Conservation (phyloP, 495 filamentous ascomycete genomes). For the Melanomma pulvis-pyrius region DNA sequence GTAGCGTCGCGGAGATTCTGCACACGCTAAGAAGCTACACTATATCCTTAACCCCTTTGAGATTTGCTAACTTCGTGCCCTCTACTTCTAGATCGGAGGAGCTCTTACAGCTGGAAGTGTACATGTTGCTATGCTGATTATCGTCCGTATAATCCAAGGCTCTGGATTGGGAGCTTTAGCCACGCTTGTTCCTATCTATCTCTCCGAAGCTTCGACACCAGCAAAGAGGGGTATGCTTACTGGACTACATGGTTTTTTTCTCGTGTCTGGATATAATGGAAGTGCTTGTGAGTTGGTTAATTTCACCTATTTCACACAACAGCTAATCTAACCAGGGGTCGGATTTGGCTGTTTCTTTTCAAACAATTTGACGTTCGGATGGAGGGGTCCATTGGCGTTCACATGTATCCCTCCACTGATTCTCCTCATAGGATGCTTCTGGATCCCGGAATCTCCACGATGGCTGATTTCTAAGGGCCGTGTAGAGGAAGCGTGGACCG, state of each 20-base stretch:
- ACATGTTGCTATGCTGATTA: constrained; percentile 41
- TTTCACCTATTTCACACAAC: too few species aligned
- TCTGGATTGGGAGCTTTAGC: constrained; percentile 46
- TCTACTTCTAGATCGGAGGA: too few species aligned
- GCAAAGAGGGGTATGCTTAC: constrained; percentile 51
- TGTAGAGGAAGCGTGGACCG: constrained; percentile 53
- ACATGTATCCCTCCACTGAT: constrained; percentile 60
- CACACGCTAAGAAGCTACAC: too few species aligned
- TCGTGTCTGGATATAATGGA: constrained; percentile 58
- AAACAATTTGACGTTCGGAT: constrained; percentile 52
- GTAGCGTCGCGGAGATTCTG: too few species aligned
- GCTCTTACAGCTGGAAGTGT: constrained; percentile 40
- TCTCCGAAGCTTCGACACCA: constrained; percentile 49
- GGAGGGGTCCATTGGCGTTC: constrained; percentile 60
- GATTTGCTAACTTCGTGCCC: too few species aligned
- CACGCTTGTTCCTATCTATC: constrained; percentile 49
- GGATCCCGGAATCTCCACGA: constrained; percentile 66
- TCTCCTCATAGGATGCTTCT: constrained; percentile 55
- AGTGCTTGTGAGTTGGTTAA: too few species aligned
- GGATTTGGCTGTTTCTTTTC: constrained; percentile 68
- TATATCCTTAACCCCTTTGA: too few species aligned
- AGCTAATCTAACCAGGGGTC: too few species aligned
- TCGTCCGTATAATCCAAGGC: constrained; percentile 48
- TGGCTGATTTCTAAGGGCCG: constrained; percentile 61
- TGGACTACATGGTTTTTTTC: constrained; percentile 52